Base-by-base conservation (phyloP, 306 rosid genomes). In the Rosa persica region DNA sequence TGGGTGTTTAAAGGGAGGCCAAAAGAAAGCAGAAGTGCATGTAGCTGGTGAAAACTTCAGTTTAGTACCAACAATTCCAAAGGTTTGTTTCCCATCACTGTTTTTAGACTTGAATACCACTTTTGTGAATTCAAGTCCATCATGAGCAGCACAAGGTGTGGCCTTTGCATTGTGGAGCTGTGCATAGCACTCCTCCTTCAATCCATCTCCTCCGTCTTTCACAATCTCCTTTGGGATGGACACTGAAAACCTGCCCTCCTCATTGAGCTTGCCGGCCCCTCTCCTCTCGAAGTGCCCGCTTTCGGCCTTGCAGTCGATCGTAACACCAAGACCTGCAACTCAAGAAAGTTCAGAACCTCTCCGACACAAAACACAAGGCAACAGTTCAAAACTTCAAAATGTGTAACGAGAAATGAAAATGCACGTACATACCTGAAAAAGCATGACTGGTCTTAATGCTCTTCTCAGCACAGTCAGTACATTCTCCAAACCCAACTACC, bases 401-500 rank as follows among this genome's bases (percentile, higher is more conserved):
- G 43, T 25, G 61, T 15, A 58, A 57, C n/a, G n/a, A 75, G 38
- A 73, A 44, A 81, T 19, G 54, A 44, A 60, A 16, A 7, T 8
- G 60, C 64, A 77, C 25, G 13, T 54, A 60, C 5, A 42, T 88
- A 95, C 98, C 98, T 82, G 95, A 82, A 74, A 90, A 90, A 38
- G 93, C 98, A 81, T 86, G 90, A 67, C 57, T 82, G 34, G 58
- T 75, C 76, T 95, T 82, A 80, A 95, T 85, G 68, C 82, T 89
- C 34, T 85, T 82, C 82, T 86, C 58, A 34, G 77, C 74, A 80
- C 98, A 92, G 67, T 92, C 98, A 55, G 90, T 81, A 52, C 98
- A 95, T 84, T 92, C 96, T 83, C 96, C 98, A 2, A 79, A 11
- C 4, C 98, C 98, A 71, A 92, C 89, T 51, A 95, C 93, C 83